Conservation (phyloP, 2,329 filamentous ascomycete genomes). For the Fonsecaea erecta region DNA sequence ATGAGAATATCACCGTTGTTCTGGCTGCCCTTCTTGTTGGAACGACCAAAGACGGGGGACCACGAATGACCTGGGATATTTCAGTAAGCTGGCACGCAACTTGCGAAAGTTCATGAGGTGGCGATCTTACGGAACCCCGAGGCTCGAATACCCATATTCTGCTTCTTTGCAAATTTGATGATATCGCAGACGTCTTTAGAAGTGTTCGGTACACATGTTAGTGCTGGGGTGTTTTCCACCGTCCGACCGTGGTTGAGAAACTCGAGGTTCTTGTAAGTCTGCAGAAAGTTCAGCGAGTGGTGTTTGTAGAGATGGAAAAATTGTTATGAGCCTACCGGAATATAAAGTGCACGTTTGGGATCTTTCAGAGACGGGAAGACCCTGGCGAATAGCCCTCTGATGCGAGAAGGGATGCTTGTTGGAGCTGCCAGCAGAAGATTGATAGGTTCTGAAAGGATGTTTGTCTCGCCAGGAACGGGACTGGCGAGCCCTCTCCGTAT, state of each 20-base stretch:
- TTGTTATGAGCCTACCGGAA: slow-evolving; percentile 22
- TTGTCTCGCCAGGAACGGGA: slow-evolving; percentile 21
- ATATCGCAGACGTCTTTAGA: slow-evolving; percentile 32
- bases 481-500: slow-evolving; percentile 23
- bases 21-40: slow-evolving; percentile 16
- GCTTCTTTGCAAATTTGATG: slow-evolving; percentile 32
- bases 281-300: not conserved
- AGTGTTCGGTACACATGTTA: slow-evolving; percentile 32
- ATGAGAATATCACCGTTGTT: slow-evolving; percentile 46
- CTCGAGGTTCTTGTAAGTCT: slow-evolving; percentile 32
- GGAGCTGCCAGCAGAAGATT: slow-evolving; percentile 25
- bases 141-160: slow-evolving; percentile 32
- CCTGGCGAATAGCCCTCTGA: slow-evolving; percentile 25
- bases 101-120: not conserved
- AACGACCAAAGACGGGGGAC: slow-evolving; percentile 33
- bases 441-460: slow-evolving; percentile 23
- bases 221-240: slow-evolving; percentile 24
- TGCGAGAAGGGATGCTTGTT: slow-evolving; percentile 30
- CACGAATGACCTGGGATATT: slow-evolving; percentile 29
- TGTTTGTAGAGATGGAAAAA: not conserved
- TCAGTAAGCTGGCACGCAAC: slow-evolving; percentile 10
- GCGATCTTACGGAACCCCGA: slow-evolving; percentile 29
- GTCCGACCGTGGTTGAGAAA: slow-evolving; percentile 32
- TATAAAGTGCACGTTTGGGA: slow-evolving; percentile 28
- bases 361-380: slow-evolving; percentile 25